Evolutionary conservation across 2,329 filamentous ascomycete species (phyloP), one percentile per base, ranked within the genome.

Genomic region (Cercospora beticola): DNA sequence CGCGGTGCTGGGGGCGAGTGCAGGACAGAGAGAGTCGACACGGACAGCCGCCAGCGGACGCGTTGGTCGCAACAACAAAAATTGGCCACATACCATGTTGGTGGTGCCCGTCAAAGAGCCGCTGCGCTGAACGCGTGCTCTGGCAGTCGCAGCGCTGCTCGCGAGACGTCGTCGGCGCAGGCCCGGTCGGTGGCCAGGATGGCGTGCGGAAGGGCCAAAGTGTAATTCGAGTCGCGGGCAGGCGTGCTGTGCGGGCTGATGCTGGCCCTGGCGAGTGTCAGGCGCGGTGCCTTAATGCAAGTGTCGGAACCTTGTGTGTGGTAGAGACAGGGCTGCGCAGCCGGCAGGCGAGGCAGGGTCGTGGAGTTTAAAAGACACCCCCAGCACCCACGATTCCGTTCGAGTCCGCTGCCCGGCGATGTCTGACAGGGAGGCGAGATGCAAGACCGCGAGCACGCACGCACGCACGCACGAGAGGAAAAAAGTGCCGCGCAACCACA

Each of bases 301-400:
- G 21, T 40, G 31, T 57, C 62, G 62, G 23, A 64, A 57, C 62
- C 52, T 64, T 43, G 59, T 58, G 62, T 64, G 62, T 64, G 62
- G 62, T 6, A 64, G 62, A 58, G 49, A 40, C 49, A 64, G 62
- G 62, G 62, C 62, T 64, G 43, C 43, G 28, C 23, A 23, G 61
- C 62, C 62, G 62, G 62, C n/a, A 64, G 62, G 52, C 62, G 62
- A 64, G 62, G 62, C 62, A 64, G 62, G 62, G 62, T 64, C 62
- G 62, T 31, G 26, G 62, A 64, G 62, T 64, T 64, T 64, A 58
- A 57, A 43, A 14, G 46, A 21, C 46, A 52, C 54, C 54, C 54
- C 61, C 46, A 64, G 49, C 49, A 54, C 21, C 5, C 10, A 2
- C 14, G 21, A 23, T 58, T 31, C 54, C 54, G 54, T 33, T 26